Evolutionary conservation across 345 rosid genomes (phyloP).

Genomic region (Camelina sativa): DNA sequence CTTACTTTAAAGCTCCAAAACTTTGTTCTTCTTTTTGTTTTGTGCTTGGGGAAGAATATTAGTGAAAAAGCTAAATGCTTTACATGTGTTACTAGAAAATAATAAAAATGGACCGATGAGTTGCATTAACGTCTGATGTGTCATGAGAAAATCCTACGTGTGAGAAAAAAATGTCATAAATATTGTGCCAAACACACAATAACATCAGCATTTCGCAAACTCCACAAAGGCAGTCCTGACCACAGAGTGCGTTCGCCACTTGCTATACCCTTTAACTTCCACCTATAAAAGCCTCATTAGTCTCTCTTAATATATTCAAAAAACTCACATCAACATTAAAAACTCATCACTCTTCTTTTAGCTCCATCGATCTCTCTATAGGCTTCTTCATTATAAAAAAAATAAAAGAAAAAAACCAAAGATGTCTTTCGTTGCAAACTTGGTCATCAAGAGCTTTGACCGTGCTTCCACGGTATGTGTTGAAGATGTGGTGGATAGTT

Average conservation of each 20-base stretch:
- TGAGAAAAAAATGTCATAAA: neutral
- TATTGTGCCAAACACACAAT: slow-evolving; percentile 37
- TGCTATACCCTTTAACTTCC: slow-evolving; percentile 6
- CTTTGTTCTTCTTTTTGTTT: neutral
- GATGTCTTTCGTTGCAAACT: slow-evolving; percentile 13
- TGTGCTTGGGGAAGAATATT: neutral
- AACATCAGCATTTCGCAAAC: slow-evolving; percentile 34
- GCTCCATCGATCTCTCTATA: neutral
- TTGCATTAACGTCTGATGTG: slow-evolving; percentile 27
- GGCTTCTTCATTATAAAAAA: neutral
- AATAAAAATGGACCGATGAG: slow-evolving; percentile 17
- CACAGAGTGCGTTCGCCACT: slow-evolving; percentile 29
- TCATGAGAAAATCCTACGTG: slow-evolving; percentile 42
- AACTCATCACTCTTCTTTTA: slow-evolving; percentile 16
- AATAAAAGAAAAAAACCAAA: neutral
- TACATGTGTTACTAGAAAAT: slow-evolving; percentile 22
- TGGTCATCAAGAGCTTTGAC: slow-evolving; percentile 1
- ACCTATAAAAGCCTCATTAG: slow-evolving; percentile 24
- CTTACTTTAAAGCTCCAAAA: slow-evolving; percentile 8
- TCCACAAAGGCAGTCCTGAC: neutral
- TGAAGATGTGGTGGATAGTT: slow-evolving; percentile 27
- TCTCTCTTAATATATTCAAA: slow-evolving; percentile 22
- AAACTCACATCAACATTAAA: slow-evolving; percentile 20
- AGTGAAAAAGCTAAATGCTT: slow-evolving; percentile 4
- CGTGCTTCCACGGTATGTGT: neutral